These are phyloP conservation scores for Hypoxylon sp. DNA, from an alignment of 2,329 filamentous ascomycete species.

Conservation along the genomic window DNA sequence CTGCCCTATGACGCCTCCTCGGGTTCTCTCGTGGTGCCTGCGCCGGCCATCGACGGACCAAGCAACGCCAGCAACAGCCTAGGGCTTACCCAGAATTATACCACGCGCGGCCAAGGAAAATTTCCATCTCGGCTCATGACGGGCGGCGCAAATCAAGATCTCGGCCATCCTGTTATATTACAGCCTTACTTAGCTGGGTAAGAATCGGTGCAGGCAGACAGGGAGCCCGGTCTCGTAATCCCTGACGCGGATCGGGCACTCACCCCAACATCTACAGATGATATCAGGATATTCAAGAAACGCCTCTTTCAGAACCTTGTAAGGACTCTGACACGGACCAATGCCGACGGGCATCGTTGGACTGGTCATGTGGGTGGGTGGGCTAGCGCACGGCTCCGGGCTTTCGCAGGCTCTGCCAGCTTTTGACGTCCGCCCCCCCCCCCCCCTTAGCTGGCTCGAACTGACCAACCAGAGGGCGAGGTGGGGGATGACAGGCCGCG, in stretches of 20 bases:
- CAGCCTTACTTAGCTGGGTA: neutral
- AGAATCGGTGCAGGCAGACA: neutral
- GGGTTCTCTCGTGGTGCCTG: neutral
- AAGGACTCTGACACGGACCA: slow-evolving; percentile 4
- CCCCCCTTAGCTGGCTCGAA: slow-evolving; percentile 16
- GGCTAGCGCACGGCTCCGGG: too few species aligned
- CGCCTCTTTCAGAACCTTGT: slow-evolving; percentile 4
- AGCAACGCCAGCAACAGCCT: slow-evolving; percentile 8
- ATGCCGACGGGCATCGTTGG: too few species aligned
- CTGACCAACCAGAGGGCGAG: slow-evolving; percentile 24
- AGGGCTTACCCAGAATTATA: slow-evolving; percentile 1
- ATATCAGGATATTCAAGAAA: neutral
- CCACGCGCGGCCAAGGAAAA: neutral
- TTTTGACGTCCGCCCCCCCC: too few species aligned
- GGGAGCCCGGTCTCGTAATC: neutral
- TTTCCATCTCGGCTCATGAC: slow-evolving; percentile 10
- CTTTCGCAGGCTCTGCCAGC: too few species aligned
- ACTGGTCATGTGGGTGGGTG: too few species aligned
- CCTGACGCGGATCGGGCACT: slow-evolving; percentile 25
- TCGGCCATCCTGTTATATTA: neutral
- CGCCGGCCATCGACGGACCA: neutral
- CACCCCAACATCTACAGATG: slow-evolving; percentile 22
- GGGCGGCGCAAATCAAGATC: slow-evolving; percentile 11
- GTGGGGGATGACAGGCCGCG: slow-evolving; percentile 23
- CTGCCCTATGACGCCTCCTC: slow-evolving; percentile 18